These are phyloP conservation scores for Patellifolia procumbens DNA, from an alignment of 179 eudicot species.

Conservation along the genomic window DNA sequence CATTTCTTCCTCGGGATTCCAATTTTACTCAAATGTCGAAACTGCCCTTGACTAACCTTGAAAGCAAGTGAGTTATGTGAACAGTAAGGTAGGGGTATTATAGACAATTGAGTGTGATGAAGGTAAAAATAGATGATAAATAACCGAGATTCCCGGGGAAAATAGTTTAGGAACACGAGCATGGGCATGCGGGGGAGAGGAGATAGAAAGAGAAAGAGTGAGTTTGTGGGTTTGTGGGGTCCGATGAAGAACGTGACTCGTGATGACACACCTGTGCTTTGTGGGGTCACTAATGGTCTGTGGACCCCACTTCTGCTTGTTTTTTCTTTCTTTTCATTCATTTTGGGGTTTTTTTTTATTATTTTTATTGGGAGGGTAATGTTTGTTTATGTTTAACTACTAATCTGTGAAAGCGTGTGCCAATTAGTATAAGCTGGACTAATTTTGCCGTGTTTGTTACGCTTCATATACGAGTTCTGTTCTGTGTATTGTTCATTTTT, in stretches of 20 bases:
- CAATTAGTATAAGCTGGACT: conserved; percentile 30
- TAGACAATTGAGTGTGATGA: neutral
- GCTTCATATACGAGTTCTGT: neutral
- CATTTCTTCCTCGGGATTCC: conserved; percentile 23
- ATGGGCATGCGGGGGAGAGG: conserved; percentile 36
- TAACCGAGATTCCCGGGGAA: conserved; percentile 37
- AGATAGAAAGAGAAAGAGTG: neutral
- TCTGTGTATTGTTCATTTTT: conserved; percentile 5
- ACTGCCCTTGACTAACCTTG: too few species aligned
- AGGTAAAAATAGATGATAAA: neutral
- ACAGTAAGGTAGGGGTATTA: neutral
- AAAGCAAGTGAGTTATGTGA: too few species aligned
- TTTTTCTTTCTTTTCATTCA: neutral
- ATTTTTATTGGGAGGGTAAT: neutral
- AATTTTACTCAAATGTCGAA: neutral
- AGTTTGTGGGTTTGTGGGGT: conserved; percentile 24
- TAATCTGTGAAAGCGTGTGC: conserved; percentile 32
- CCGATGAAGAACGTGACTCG: conserved; percentile 34
- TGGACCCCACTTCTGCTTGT: conserved; percentile 9
- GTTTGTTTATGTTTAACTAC: neutral
- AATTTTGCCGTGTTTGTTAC: conserved; percentile 32
- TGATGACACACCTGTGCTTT: conserved; percentile 34
- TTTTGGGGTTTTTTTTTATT: neutral
- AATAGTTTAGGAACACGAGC: conserved; percentile 34
- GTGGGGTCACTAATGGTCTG: too few species aligned